Conservation (phyloP, 306 rosid species). For the Oemleria cerasiformis region DNA sequence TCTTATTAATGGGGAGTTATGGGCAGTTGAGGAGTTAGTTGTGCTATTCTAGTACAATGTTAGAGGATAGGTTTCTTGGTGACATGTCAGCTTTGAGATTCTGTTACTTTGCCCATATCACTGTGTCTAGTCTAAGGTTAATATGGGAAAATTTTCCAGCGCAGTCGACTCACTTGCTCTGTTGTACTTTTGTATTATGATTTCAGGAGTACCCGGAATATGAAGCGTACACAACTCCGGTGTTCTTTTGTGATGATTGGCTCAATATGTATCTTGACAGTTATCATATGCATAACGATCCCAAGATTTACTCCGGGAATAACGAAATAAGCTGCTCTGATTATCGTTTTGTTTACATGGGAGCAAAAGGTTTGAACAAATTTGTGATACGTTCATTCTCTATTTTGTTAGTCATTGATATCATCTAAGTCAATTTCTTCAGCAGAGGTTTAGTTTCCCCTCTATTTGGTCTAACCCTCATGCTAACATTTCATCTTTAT, state of each 20-base stretch:
- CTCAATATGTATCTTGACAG: conserved; percentile 85
- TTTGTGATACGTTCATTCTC: not conserved
- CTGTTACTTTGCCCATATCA: not conserved
- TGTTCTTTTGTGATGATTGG: conserved; percentile 88
- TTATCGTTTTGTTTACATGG: conserved; percentile 93
- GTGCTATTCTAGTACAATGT: not conserved
- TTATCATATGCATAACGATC: conserved; percentile 60
- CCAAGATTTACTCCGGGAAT: conserved; percentile 45
- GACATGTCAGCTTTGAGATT: not conserved
- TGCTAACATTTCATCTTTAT: conserved; percentile 26
- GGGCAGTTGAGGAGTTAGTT: not conserved
- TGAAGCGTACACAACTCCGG: conserved; percentile 68
- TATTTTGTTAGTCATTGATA: not conserved
- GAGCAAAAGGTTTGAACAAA: conserved; percentile 65
- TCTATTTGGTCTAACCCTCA: not conserved
- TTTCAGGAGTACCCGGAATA: conserved; percentile 80
- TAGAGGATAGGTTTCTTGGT: not conserved
- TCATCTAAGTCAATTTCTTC: conserved; percentile 10
- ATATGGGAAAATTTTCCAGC: conserved; percentile 22
- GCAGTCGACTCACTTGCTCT: conserved; percentile 24
- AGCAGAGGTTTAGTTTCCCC: conserved; percentile 2
- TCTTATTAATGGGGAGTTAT: not conserved
- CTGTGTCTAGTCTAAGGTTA: not conserved
- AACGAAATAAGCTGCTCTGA: conserved; percentile 85
- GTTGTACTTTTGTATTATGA: conserved; percentile 29